Percentiles rank a stretch among this genome's conserved stretches.
These are phyloP conservation scores for Ophiostoma pallidulum DNA, from an alignment of 2,329 filamentous ascomycete genomes.

Conservation along the genomic window DNA sequence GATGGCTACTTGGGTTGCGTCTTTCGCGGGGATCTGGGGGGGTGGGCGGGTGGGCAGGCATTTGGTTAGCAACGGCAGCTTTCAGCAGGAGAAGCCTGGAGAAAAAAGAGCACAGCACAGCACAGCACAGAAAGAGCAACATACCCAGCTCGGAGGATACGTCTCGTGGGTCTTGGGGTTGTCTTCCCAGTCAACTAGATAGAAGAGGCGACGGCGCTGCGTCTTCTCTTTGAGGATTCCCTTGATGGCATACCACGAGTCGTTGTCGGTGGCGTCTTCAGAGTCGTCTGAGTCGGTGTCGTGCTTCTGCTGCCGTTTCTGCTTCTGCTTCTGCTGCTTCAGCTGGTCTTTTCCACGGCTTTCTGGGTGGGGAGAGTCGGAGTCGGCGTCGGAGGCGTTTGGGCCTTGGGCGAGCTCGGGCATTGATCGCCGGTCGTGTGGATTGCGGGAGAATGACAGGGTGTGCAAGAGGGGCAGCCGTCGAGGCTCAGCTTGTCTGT, in stretches of 20 bases:
- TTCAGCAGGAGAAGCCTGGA: too few species aligned
- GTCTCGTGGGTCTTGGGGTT: slow-evolving; percentile 37
- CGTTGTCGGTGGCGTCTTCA: neutral
- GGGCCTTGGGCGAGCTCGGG: neutral
- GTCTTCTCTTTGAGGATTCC: slow-evolving; percentile 30
- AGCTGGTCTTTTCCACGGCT: too few species aligned
- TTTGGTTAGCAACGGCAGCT: too few species aligned
- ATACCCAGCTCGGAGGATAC: slow-evolving; percentile 45
- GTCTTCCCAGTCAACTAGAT: slow-evolving; percentile 48
- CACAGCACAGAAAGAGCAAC: slow-evolving; percentile 13
- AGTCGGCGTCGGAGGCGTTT: too few species aligned
- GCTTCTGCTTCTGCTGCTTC: too few species aligned
- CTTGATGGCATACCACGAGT: slow-evolving; percentile 23
- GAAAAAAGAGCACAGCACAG: too few species aligned
- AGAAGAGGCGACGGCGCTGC: slow-evolving; percentile 27
- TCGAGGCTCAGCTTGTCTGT: too few species aligned
- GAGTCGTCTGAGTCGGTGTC: neutral
- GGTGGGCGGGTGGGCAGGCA: neutral
- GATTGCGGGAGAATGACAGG: too few species aligned
- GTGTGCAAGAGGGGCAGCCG: too few species aligned
- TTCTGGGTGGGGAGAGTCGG: neutral
- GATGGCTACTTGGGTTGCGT: slow-evolving; percentile 22
- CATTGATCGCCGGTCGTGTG: slow-evolving; percentile 5
- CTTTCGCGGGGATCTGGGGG: slow-evolving; percentile 16
- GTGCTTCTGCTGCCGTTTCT: too few species aligned